A percentile compares a stretch with the other conserved stretches of the same genome.
phyloP scores from a whole-genome alignment of 805 yeast genomes.

The Torulaspora microellipsoides region DNA sequence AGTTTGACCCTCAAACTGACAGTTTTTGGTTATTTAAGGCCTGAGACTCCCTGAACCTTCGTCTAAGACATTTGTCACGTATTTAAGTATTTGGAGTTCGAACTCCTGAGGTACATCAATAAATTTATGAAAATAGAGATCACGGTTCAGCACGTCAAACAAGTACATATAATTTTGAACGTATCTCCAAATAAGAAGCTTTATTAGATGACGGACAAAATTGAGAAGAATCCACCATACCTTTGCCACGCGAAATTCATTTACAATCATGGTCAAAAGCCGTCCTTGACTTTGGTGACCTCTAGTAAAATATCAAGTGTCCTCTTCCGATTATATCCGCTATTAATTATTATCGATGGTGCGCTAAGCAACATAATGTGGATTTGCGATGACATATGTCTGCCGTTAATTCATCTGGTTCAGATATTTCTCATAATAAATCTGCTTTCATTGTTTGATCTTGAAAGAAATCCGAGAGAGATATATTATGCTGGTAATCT shows the following conservation, averaged over 20 bases:
- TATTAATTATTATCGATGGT: constrained; percentile 27
- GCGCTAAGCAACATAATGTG: constrained; percentile 27
- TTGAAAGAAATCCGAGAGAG: background rate
- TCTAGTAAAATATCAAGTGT: constrained; percentile 22
- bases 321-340: constrained; percentile 26
- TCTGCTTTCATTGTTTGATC: constrained; percentile 8
- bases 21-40: too few species aligned
- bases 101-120: too few species aligned
- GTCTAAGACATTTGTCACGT: too few species aligned
- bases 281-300: constrained; percentile 20
- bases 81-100: too few species aligned
- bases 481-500: background rate
- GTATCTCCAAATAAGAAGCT: background rate
- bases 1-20: too few species aligned
- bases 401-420: constrained; percentile 26
- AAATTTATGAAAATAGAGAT: too few species aligned
- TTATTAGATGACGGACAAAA: constrained; percentile 1
- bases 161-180: background rate
- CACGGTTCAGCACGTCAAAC: too few species aligned
- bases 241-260: constrained; percentile 18
- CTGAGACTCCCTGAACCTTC: too few species aligned
- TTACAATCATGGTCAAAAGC: constrained; percentile 21
- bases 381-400: constrained; percentile 25
- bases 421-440: constrained; percentile 16
- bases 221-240: constrained; percentile 2